Percentiles rank a stretch among this genome's conserved stretches.
Evolutionary conservation across 2,329 filamentous ascomycete genomes (phyloP).

Genomic region (Bipolaris victoriae): DNA sequence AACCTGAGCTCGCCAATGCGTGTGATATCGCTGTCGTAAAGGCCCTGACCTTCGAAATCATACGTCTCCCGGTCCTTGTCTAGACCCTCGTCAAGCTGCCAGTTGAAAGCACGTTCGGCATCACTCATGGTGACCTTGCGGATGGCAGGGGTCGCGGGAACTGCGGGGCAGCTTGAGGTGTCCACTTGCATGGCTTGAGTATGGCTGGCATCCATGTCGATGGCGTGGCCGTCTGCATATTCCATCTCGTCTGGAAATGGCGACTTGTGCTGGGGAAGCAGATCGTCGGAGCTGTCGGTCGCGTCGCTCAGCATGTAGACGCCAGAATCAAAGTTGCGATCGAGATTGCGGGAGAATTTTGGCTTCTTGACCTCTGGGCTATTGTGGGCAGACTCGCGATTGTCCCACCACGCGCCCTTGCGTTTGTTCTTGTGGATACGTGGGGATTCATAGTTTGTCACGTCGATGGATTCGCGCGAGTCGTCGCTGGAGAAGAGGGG

Average conservation of each 20-base stretch:
- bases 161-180: not conserved
- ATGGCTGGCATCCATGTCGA: not conserved
- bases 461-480: slow-evolving; percentile 36
- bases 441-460: slow-evolving; percentile 41
- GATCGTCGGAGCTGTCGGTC: slow-evolving; percentile 24
- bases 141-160: not conserved
- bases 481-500: slow-evolving; percentile 45
- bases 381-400: slow-evolving; percentile 20
- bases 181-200: not conserved
- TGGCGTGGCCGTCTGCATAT: slow-evolving; percentile 11
- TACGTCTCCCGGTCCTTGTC: slow-evolving; percentile 26
- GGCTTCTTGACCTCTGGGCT: slow-evolving; percentile 33
- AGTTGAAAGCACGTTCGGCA: slow-evolving; percentile 18
- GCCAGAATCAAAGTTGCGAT: slow-evolving; percentile 43
- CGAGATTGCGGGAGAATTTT: slow-evolving; percentile 39
- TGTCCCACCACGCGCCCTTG: slow-evolving; percentile 42
- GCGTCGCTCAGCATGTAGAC: slow-evolving; percentile 43
- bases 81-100: slow-evolving; percentile 20
- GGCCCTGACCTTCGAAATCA: slow-evolving; percentile 18
- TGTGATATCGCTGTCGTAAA: slow-evolving; percentile 33
- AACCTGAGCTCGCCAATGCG: slow-evolving; percentile 33
- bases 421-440: slow-evolving; percentile 43
- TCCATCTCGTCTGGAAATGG: slow-evolving; percentile 19
- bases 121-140: slow-evolving; percentile 11
- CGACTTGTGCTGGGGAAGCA: slow-evolving; percentile 21